These are phyloP conservation scores for Rhodotorula sp. DNA, from an alignment of 1,284 basidiomycete genomes.

Conservation along the genomic window DNA sequence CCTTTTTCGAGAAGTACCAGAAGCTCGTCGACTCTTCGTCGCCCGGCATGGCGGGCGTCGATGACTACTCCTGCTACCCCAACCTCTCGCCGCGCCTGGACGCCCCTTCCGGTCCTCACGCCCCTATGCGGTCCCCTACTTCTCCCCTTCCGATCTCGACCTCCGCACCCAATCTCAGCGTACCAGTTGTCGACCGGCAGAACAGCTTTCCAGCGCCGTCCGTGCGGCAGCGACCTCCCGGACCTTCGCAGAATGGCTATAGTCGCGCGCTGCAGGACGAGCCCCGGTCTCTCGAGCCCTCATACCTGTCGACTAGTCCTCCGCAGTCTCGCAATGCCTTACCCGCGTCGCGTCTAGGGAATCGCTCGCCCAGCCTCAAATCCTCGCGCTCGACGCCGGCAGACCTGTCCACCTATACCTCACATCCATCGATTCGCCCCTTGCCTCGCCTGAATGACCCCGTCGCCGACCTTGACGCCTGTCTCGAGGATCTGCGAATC, in stretches of 20 bases:
- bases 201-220: neutral
- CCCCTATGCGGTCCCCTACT: neutral
- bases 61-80: neutral
- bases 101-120: neutral
- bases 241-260: too few species aligned
- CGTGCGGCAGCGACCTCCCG: neutral
- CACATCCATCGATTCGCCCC: neutral
- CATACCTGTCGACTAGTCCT: neutral
- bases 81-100: slow-evolving; percentile 5
- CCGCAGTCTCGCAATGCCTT: neutral
- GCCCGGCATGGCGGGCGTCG: neutral
- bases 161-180: slow-evolving; percentile 3
- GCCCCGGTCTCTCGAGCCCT: slow-evolving; percentile 1
- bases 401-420: neutral
- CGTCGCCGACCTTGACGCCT: slow-evolving; percentile 23
- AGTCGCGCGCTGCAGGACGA: too few species aligned
- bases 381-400: slow-evolving; percentile 21
- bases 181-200: neutral
- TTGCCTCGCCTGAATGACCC: neutral
- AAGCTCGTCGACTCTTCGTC: slow-evolving; percentile 1
- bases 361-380: slow-evolving; percentile 7
- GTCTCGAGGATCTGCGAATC: slow-evolving; percentile 35
- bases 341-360: slow-evolving; percentile 7
- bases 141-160: neutral
- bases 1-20: slow-evolving; percentile 40